Conservation (phyloP, 2,329 filamentous ascomycete species). For the Rosellinia necatrix region DNA sequence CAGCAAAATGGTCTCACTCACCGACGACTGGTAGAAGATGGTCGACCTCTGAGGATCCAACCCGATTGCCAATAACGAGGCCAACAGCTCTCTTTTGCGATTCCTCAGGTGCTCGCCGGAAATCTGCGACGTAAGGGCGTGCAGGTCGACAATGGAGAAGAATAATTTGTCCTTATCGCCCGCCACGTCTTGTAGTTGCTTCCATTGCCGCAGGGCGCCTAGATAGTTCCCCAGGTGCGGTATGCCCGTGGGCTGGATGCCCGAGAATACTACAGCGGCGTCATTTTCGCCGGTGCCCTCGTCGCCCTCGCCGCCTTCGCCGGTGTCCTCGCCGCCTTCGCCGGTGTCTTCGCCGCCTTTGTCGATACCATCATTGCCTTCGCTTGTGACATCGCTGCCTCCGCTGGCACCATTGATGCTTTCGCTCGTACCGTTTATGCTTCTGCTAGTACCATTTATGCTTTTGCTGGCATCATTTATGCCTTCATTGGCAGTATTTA, state of each 20-base stretch:
- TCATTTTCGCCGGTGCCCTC: neutral
- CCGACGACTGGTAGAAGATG: conserved; percentile 82
- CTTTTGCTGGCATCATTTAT: neutral
- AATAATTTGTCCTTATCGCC: conserved; percentile 64
- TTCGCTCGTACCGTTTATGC: neutral
- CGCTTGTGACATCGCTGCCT: too few species aligned
- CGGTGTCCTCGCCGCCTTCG: neutral
- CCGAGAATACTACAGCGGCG: conserved; percentile 76
- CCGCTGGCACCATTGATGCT: conserved; percentile 30
- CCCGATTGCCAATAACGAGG: conserved; percentile 81
- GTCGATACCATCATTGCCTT: neutral
- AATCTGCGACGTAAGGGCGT: conserved; percentile 84
- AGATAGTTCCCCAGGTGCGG: conserved; percentile 96
- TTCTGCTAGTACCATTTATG: neutral
- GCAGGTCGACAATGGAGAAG: conserved; percentile 90
- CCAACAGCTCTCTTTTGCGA: conserved; percentile 75
- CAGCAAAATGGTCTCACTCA: conserved; percentile 47
- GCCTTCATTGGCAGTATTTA: conserved; percentile 45
- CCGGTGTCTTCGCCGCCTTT: neutral
- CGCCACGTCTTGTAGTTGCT: conserved; percentile 71
- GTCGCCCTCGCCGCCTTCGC: neutral
- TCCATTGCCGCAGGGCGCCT: conserved; percentile 87
- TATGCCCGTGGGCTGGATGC: conserved; percentile 93
- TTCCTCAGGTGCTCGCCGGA: conserved; percentile 61
- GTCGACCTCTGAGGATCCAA: conserved; percentile 76